These are phyloP conservation scores for Sphenostylis stenocarpa DNA, from an alignment of 306 rosid genomes.

Conservation along the genomic window DNA sequence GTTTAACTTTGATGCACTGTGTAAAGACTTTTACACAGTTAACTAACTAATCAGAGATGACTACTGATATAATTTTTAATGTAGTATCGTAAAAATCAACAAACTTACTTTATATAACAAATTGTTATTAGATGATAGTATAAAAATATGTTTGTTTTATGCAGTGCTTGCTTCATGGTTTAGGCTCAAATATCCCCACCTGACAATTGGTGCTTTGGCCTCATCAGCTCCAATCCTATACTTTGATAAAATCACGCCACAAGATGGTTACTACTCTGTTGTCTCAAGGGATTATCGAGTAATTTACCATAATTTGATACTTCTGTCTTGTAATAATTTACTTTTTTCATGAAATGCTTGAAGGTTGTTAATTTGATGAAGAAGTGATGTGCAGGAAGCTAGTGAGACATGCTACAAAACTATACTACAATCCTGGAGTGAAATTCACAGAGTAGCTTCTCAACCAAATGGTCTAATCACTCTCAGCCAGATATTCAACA, in stretches of 20 bases:
- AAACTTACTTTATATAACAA: too few relatives aligned
- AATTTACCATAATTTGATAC: not conserved
- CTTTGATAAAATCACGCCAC: conserved; percentile 55
- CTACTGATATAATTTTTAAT: not conserved
- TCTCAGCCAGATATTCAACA: conserved; percentile 50
- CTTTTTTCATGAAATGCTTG: not conserved
- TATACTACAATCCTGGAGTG: conserved; percentile 57
- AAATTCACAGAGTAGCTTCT: conserved; percentile 48
- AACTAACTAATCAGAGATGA: not conserved
- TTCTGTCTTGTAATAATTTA: not conserved
- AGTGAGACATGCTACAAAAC: conserved; percentile 63
- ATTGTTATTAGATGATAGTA: not conserved
- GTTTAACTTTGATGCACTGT: not conserved
- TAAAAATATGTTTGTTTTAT: not conserved
- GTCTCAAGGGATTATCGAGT: conserved; percentile 70
- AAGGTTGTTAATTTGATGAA: not conserved
- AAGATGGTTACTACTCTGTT: conserved; percentile 48
- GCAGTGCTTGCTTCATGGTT: conserved; percentile 92
- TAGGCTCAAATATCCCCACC: conserved; percentile 80
- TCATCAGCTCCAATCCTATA: conserved; percentile 85
- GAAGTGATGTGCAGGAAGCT: conserved; percentile 42
- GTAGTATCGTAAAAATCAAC: not conserved
- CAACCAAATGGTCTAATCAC: conserved; percentile 45
- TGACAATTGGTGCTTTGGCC: conserved; percentile 75
- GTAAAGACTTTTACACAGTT: not conserved